Evolutionary conservation across 2,329 filamentous ascomycete genomes (phyloP), one percentile per base, ranked within the genome.

Genomic region (Phialophora verrucosa): DNA sequence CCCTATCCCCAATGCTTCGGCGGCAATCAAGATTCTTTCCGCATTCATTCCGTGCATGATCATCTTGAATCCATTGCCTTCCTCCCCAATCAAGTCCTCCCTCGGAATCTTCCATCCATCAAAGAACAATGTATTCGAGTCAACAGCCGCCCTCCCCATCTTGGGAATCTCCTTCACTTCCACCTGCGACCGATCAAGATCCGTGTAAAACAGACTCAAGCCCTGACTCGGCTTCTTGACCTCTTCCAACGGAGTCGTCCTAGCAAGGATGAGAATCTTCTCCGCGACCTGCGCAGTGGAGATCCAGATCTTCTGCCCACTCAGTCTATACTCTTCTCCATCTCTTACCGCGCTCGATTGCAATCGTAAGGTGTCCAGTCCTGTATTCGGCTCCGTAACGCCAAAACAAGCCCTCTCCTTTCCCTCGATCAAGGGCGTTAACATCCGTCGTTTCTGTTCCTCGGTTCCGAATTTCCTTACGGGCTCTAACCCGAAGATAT

Each of bases 401-500:
- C 73, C 79, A 67, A 81, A 81, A 63, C 80, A 81, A 3, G 80
- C 78, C 62, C 76, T 70, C 63, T 82, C 78, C 35, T 74, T 71
- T 4, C 80, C 80, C 4, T 73, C 73, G 51, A 82, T 79, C 57
- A 82, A 66, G 1, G 80, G 79, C 4, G 69, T 64, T 0, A 82
- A 71, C 74, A 77, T 81, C 1, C 78, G 69, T 51, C 75, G 68
- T 69, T 78, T 80, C 69, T 82, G 80, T 71, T 81, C 78, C 17
- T 78, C 76, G 0, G 73, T 80, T 2, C 77, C 80, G 53, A 79
- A 82, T 66, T 82, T 82, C 12, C 78, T 77, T 0, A 83, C 80
- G 0, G 81, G 81, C 55, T 80, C 79, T 2, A 82, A 70, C 0
- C 80, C 80, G 65, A 82, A 83, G 32, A 83, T 82, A 61, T 83